Percentiles rank a stretch among this genome's conserved stretches.
Evolutionary conservation across 306 rosid genomes (phyloP).

Genomic region (apple (Malus domestica)): DNA sequence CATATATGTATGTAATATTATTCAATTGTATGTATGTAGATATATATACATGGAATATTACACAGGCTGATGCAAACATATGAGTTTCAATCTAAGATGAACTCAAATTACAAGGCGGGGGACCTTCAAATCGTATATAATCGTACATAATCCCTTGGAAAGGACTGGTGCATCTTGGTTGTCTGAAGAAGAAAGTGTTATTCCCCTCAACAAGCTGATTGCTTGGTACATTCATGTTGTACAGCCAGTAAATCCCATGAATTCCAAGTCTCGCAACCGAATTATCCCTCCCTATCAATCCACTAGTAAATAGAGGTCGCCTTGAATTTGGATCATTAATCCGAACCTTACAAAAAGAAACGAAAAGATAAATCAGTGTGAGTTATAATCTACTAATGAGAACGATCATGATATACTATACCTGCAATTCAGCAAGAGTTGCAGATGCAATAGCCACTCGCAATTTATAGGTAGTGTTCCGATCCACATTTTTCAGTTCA

Average conservation of each 20-base stretch:
- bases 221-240: slow-evolving; percentile 38
- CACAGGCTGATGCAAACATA: background rate
- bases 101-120: slow-evolving; percentile 19
- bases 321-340: slow-evolving; percentile 51
- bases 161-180: slow-evolving; percentile 60
- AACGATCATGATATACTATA: background rate
- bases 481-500: slow-evolving; percentile 40
- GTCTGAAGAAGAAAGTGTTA: slow-evolving; percentile 65
- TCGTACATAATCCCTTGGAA: slow-evolving; percentile 87
- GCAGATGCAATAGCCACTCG: slow-evolving; percentile 87
- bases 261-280: slow-evolving; percentile 91
- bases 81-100: background rate
- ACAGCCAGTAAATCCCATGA: slow-evolving; percentile 79
- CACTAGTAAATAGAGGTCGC: slow-evolving; percentile 75
- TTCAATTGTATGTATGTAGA: background rate
- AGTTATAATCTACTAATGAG: background rate
- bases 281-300: slow-evolving; percentile 84
- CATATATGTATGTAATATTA: background rate
- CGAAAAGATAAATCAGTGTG: background rate
- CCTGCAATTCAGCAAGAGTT: slow-evolving; percentile 79
- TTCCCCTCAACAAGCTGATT: slow-evolving; percentile 57
- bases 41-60: background rate
- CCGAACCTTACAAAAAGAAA: slow-evolving; percentile 43
- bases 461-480: slow-evolving; percentile 45
- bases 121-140: slow-evolving; percentile 81